Conservation (phyloP, 192 early-diverging fungal species). For the Mycoemilia scoparia region DNA sequence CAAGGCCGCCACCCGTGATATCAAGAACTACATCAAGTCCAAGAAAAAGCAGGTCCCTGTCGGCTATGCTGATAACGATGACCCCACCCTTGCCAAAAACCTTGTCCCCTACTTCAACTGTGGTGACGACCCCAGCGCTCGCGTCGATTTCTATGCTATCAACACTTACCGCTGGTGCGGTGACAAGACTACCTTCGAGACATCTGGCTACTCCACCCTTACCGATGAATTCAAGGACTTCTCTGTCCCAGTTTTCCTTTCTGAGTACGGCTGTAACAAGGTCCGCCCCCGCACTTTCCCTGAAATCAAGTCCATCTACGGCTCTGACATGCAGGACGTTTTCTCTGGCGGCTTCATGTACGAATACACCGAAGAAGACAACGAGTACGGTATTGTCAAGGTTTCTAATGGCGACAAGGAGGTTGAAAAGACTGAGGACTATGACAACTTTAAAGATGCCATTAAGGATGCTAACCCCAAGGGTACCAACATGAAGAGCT, state of each 20-base stretch:
- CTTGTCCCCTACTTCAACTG: slow-evolving; percentile 54
- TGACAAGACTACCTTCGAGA: slow-evolving; percentile 30
- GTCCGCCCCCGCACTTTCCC: slow-evolving; percentile 46
- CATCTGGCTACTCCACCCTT: slow-evolving; percentile 47
- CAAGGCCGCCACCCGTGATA: slow-evolving; percentile 45
- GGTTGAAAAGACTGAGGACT: slow-evolving; percentile 32
- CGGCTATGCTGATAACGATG: slow-evolving; percentile 57
- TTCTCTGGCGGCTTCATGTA: slow-evolving; percentile 60
- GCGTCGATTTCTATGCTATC: slow-evolving; percentile 54
- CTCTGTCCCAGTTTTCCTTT: slow-evolving; percentile 46
- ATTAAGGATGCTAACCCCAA: slow-evolving; percentile 29
- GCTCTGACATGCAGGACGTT: slow-evolving; percentile 38
- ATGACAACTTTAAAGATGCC: slow-evolving; percentile 32
- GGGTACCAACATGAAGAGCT: slow-evolving; percentile 35
- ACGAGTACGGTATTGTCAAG: slow-evolving; percentile 50
- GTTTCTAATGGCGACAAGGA: slow-evolving; percentile 26
- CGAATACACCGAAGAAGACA: slow-evolving; percentile 56
- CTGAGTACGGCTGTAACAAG: slow-evolving; percentile 57
- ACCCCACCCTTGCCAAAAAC: slow-evolving; percentile 39
- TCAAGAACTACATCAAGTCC: slow-evolving; percentile 38
- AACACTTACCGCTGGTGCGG: slow-evolving; percentile 67
- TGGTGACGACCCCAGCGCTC: slow-evolving; percentile 31
- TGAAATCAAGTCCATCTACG: slow-evolving; percentile 46
- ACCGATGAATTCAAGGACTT: slow-evolving; percentile 42
- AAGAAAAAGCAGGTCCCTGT: slow-evolving; percentile 38